Evolutionary conservation across 2,329 filamentous ascomycete species (phyloP).

Genomic region (Xylaria hypoxylon): DNA sequence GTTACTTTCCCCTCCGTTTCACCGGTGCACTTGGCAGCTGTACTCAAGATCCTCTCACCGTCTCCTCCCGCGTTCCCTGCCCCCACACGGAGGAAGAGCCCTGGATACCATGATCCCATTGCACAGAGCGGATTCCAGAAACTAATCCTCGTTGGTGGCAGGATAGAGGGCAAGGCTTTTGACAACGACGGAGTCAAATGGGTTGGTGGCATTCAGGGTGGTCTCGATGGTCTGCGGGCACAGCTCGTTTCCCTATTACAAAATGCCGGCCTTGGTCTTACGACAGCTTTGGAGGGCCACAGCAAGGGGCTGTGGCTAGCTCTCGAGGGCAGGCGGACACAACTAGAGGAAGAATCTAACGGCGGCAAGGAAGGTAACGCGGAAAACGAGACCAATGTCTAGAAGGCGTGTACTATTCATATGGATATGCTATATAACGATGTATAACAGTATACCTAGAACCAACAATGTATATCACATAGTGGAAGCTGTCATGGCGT

Average conservation of each 20-base stretch:
- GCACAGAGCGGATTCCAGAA: conserved; percentile 89
- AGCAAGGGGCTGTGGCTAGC: conserved; percentile 87
- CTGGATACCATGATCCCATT: conserved; percentile 81
- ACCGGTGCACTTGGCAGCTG: conserved; percentile 84
- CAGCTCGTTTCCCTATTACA: conserved; percentile 87
- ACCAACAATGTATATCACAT: conserved; percentile 26
- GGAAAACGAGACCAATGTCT: conserved; percentile 41
- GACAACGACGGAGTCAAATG: conserved; percentile 76
- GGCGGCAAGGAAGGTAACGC: conserved; percentile 49
- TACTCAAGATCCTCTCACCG: conserved; percentile 81
- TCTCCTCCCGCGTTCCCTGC: conserved; percentile 78
- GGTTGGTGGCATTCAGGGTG: conserved; percentile 81
- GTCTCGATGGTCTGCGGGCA: conserved; percentile 81
- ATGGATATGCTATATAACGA: conserved; percentile 17
- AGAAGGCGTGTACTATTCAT: conserved; percentile 45
- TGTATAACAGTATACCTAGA: conserved; percentile 39
- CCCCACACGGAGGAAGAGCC: conserved; percentile 79
- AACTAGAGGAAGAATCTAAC: conserved; percentile 79
- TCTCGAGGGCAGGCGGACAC: conserved; percentile 81
- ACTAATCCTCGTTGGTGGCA: conserved; percentile 84
- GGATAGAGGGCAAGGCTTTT: conserved; percentile 87
- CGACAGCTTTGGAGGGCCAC: conserved; percentile 81
- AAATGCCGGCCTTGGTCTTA: conserved; percentile 80
- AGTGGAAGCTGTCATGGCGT: background rate
- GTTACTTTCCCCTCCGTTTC: conserved; percentile 85